phyloP scores from a whole-genome alignment of 176 grass and related monocot species.

The Themeda triandra region DNA sequence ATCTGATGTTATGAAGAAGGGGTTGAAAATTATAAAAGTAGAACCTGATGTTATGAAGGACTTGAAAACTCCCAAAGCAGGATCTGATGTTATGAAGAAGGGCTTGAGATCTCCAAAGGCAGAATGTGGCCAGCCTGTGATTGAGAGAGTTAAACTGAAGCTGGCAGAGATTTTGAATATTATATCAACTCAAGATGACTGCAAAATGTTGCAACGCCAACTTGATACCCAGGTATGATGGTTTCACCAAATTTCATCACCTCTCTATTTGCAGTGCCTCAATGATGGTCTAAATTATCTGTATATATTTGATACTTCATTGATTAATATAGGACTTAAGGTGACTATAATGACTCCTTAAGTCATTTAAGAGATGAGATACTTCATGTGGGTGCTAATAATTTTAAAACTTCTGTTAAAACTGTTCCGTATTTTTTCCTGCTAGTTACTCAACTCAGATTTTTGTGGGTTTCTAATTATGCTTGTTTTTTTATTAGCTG shows the following conservation, averaged over 20 bases:
- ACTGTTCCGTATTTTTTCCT: neutral
- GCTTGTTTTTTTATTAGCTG: conserved; percentile 10
- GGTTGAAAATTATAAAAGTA: conserved; percentile 22
- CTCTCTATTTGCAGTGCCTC: conserved; percentile 6
- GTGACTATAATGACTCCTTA: neutral
- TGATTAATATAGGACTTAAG: neutral
- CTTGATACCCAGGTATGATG: conserved; percentile 76
- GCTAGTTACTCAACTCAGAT: conserved; percentile 13
- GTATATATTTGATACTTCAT: neutral
- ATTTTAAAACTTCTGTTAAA: neutral
- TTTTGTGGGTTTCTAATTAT: conserved; percentile 3
- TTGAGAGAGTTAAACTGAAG: conserved; percentile 32
- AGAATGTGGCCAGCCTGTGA: conserved; percentile 15
- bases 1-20: conserved; percentile 20
- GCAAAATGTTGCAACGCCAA: conserved; percentile 56
- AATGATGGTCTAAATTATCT: conserved; percentile 19
- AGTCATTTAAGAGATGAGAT: neutral
- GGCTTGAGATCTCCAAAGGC: conserved; percentile 26
- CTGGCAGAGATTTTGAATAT: conserved; percentile 52
- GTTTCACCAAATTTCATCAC: neutral
- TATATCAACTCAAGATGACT: conserved; percentile 64
- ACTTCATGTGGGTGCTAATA: neutral
- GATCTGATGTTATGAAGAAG: conserved; percentile 30
- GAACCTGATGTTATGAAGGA: conserved; percentile 18
- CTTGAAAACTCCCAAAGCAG: conserved; percentile 26